Conservation (phyloP, 2,329 filamentous ascomycete genomes). For the Colletotrichum sp. region DNA sequence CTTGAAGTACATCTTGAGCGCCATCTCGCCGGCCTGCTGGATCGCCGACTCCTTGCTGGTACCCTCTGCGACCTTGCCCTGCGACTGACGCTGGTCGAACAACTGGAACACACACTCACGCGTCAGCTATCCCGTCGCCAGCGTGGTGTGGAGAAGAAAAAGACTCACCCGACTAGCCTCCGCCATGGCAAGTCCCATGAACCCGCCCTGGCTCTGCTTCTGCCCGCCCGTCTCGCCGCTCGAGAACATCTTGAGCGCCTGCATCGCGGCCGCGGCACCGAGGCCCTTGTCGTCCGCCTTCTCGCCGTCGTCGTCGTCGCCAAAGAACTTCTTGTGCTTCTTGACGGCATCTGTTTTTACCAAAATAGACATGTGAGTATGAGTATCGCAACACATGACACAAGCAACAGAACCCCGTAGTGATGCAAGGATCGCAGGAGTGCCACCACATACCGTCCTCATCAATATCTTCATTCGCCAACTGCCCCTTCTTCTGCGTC, state of each 20-base stretch:
- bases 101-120: constrained; percentile 41
- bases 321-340: constrained; percentile 79
- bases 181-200: constrained; percentile 85
- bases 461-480: constrained; percentile 52
- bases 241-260: constrained; percentile 81
- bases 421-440: too few relatives aligned
- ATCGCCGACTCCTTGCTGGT: constrained; percentile 83
- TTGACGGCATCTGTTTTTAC: constrained; percentile 64
- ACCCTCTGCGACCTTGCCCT: constrained; percentile 58
- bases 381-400: neutral
- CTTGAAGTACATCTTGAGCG: constrained; percentile 91
- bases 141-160: neutral
- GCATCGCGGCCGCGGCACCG: constrained; percentile 79
- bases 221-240: constrained; percentile 52
- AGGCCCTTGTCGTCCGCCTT: constrained; percentile 56
- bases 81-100: constrained; percentile 62
- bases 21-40: constrained; percentile 82
- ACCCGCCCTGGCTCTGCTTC: constrained; percentile 72
- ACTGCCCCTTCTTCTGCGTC: constrained; percentile 52
- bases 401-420: neutral
- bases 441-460: constrained; percentile 48
- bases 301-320: constrained; percentile 49
- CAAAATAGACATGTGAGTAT: neutral
- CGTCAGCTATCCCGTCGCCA: neutral
- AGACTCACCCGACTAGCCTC: constrained; percentile 76